Evolutionary conservation across 164 flowering plant genomes (phyloP).

Genomic region (Piper longum): DNA sequence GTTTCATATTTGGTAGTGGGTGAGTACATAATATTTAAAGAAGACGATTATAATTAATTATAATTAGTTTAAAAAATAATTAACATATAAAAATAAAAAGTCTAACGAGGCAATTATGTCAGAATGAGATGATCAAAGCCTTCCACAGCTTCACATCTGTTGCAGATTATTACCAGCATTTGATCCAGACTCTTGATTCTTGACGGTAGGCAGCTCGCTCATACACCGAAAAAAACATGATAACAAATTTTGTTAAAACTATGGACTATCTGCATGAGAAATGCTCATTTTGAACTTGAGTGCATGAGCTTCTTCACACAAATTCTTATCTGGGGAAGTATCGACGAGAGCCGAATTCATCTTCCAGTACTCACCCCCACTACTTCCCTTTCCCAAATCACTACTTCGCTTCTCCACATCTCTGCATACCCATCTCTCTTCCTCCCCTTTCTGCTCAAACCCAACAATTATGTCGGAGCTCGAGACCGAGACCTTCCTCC

Average conservation of each 20-base stretch:
- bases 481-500: constrained; percentile 55
- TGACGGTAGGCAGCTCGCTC: no score
- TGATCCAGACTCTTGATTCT: no score
- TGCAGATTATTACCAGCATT: no score
- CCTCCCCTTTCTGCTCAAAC: constrained; percentile 26
- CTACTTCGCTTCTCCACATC: constrained; percentile 24
- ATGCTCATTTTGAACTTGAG: not conserved
- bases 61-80: no score
- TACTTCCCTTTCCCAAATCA: constrained; percentile 22
- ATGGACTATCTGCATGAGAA: not conserved
- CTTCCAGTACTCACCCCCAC: constrained; percentile 30
- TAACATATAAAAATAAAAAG: no score
- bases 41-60: no score
- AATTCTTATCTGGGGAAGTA: constrained; percentile 21
- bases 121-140: no score
- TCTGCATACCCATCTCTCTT: constrained; percentile 31
- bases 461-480: constrained; percentile 32
- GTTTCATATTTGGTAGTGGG: no score
- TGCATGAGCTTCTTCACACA: not conserved
- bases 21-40: no score
- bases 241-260: constrained; percentile 3
- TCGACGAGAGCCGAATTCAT: constrained; percentile 20
- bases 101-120: no score
- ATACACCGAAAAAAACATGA: not conserved
- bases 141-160: no score